Conservation (phyloP, 352 stramenopile genomes). For the Phytophthora melonis region DNA sequence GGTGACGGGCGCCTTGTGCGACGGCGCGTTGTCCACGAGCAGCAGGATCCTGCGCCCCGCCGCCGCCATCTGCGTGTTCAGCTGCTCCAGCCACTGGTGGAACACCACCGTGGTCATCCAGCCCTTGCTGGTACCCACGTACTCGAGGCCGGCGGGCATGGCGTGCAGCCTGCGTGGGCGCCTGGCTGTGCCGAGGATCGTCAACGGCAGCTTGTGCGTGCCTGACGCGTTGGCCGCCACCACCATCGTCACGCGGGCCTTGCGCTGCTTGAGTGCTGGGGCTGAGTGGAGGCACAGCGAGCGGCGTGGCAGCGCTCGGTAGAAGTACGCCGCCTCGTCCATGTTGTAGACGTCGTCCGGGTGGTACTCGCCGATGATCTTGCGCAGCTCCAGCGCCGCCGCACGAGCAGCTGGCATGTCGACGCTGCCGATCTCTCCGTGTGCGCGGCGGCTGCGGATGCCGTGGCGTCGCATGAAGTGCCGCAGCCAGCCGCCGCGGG, state of each 20-base stretch:
- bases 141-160: neutral
- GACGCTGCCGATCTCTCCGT: slow-evolving; percentile 1
- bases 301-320: no score
- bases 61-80: slow-evolving; percentile 2
- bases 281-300: no score
- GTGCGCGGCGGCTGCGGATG: neutral
- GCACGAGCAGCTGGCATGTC: neutral
- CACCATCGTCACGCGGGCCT: slow-evolving; percentile 3
- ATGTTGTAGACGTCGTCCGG: no score
- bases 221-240: slow-evolving; percentile 2
- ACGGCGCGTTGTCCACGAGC: neutral
- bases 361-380: no score
- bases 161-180: neutral
- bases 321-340: no score
- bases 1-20: neutral
- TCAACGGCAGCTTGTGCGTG: neutral
- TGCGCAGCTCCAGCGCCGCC: no score
- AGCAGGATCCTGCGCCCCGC: neutral
- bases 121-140: slow-evolving; percentile 5
- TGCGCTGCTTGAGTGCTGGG: neutral
- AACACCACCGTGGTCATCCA: slow-evolving; percentile 16
- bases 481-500: no score
- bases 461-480: slow-evolving; percentile 1
- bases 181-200: neutral
- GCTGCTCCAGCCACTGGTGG: neutral